phyloP scores from a whole-genome alignment of 1,284 basidiomycete genomes.

The Mycena sp. region DNA sequence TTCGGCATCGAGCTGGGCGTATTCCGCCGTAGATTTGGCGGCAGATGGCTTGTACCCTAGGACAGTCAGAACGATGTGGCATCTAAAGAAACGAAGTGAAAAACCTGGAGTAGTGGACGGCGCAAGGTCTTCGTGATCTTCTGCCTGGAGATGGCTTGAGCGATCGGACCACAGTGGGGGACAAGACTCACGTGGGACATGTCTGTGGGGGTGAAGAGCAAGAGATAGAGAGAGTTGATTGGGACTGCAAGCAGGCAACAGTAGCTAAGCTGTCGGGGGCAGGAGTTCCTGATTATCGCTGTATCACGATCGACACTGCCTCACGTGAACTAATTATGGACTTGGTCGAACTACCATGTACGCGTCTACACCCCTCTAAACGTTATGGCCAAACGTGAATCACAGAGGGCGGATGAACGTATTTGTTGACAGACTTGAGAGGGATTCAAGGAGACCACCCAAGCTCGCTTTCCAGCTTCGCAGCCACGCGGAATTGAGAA shows the following conservation, averaged over 20 bases:
- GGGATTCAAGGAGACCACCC: too few species aligned
- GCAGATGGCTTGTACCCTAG: constrained; percentile 75
- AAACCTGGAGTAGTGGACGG: constrained; percentile 73
- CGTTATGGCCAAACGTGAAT: constrained; percentile 70
- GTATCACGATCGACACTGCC: too few species aligned
- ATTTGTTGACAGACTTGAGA: too few species aligned
- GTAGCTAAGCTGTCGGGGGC: too few species aligned
- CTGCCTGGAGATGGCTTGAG: constrained; percentile 40
- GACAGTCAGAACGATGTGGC: constrained; percentile 17
- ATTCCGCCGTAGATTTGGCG: constrained; percentile 75
- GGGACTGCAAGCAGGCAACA: too few species aligned
- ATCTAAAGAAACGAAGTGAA: constrained; percentile 32
- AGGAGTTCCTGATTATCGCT: too few species aligned
- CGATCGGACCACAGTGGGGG: background rate
- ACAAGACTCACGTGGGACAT: constrained; percentile 54
- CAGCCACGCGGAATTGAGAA: too few species aligned
- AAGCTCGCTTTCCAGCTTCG: too few species aligned
- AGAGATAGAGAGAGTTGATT: constrained; percentile 14
- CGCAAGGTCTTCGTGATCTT: constrained; percentile 71
- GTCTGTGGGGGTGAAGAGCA: constrained; percentile 28
- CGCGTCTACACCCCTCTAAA: constrained; percentile 44
- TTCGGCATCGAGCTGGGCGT: constrained; percentile 80
- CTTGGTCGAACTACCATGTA: too few species aligned
- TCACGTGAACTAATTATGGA: too few species aligned
- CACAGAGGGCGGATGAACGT: too few species aligned